phyloP scores from a whole-genome alignment of 2,329 filamentous ascomycete genomes.

The Aspergillus piperis region DNA sequence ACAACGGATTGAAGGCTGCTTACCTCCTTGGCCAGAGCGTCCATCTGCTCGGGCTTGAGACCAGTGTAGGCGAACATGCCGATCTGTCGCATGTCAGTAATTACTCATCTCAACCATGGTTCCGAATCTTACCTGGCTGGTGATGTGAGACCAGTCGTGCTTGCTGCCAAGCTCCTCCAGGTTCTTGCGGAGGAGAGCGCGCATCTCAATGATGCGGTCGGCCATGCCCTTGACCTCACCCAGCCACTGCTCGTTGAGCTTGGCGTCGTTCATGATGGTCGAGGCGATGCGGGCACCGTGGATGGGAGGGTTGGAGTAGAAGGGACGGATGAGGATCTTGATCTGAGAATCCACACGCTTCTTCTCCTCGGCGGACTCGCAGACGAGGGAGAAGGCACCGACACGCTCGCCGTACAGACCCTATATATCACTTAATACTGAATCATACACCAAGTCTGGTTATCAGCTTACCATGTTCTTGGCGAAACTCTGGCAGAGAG shows the following conservation, averaged over 20 bases:
- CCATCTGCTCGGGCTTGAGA: slow-evolving; percentile 87
- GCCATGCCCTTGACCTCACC: slow-evolving; percentile 98
- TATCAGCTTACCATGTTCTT: slow-evolving; percentile 85
- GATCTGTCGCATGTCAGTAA: slow-evolving; percentile 56
- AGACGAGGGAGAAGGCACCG: slow-evolving; percentile 92
- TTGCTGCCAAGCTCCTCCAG: slow-evolving; percentile 92
- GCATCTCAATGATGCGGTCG: slow-evolving; percentile 98
- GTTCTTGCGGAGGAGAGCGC: slow-evolving; percentile 88
- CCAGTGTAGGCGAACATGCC: slow-evolving; percentile 99
- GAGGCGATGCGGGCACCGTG: slow-evolving; percentile 94
- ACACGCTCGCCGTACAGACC: slow-evolving; percentile 98
- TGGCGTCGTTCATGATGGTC: slow-evolving; percentile 82
- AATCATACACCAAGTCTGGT: neutral
- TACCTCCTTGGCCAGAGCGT: slow-evolving; percentile 81
- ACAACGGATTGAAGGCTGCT: slow-evolving; percentile 22
- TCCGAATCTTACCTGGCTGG: slow-evolving; percentile 63
- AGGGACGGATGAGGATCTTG: slow-evolving; percentile 94
- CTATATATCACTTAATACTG: slow-evolving; percentile 41
- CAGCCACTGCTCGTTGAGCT: slow-evolving; percentile 90
- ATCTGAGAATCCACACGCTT: slow-evolving; percentile 95
- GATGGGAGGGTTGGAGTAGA: slow-evolving; percentile 98
- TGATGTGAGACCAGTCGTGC: slow-evolving; percentile 99
- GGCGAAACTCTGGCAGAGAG: slow-evolving; percentile 90
- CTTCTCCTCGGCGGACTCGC: slow-evolving; percentile 83
- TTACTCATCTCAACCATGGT: neutral